Evolutionary conservation across 2,329 filamentous ascomycete genomes (phyloP), one percentile per base, ranked within the genome.

Genomic region (Plenodomus biglobosus): DNA sequence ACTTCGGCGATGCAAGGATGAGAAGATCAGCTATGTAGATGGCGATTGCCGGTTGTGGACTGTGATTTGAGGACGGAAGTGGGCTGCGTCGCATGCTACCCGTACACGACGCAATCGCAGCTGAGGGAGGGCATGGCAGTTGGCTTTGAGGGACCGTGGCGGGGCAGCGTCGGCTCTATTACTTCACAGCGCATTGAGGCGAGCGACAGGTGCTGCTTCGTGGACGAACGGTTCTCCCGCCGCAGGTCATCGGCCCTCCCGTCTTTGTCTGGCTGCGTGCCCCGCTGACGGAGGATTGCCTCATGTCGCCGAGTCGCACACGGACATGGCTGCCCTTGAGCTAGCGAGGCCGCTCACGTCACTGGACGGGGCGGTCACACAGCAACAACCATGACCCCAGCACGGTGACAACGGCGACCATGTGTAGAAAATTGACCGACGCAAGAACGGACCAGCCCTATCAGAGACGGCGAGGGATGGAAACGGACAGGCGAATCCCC

Each of bases 391-490:
- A 32, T 32, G 27, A 32, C 27, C 27, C 27, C 52, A 46, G 52
- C 52, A 47, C 48, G 54, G 49, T 44, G 48, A 38, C 30, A 44
- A 46, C 37, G 44, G 46, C 41, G 39, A 44, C 48, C 49, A 51
- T 48, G 40, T 46, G 49, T 41, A 56, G 58, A 46, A 52, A 58
- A 57, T 51, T 47, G 59, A 48, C 60, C 53, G 64, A 61, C 59
- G 64, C 61, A 59, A 48, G 54, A 58, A 62, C 56, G 56, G 59
- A 61, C 57, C 64, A 69, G 66, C 62, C 64, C 65, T 68, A 67
- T 62, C 55, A 57, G 55, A 50, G 52, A 62, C 53, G 55, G 53
- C 55, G 56, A 57, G 56, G 55, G 52, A 56, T 44, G 47, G 42
- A 46, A 36, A 44, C 24, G 43, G 40, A 38, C 52, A 37, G 35